Percentiles rank a stretch among this genome's conserved stretches.
phyloP scores from a whole-genome alignment of 2,329 filamentous ascomycete species.

The Lachnellula occidentalis region DNA sequence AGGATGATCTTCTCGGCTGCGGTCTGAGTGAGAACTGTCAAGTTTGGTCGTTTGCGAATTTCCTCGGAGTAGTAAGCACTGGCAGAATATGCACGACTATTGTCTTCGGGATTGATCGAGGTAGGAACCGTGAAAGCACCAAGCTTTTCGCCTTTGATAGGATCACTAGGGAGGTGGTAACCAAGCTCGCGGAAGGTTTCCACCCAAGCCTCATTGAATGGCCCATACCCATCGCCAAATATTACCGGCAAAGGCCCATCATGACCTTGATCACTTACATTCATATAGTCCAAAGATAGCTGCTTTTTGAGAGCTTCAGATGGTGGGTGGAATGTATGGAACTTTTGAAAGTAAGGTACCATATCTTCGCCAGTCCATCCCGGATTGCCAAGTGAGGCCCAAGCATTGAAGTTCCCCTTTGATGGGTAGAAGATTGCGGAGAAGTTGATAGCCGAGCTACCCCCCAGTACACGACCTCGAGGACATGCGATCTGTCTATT shows the following conservation, averaged over 20 bases:
- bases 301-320: background rate
- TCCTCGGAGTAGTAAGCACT: constrained; percentile 15
- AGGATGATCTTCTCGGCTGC: constrained; percentile 72
- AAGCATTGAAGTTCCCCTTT: constrained; percentile 33
- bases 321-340: constrained; percentile 5
- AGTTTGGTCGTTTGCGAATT: constrained; percentile 42
- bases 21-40: constrained; percentile 76
- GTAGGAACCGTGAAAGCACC: constrained; percentile 1
- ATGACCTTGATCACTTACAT: constrained; percentile 6
- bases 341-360: constrained; percentile 33
- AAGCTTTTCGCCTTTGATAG: constrained; percentile 1
- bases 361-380: constrained; percentile 36
- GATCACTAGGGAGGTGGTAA: constrained; percentile 3
- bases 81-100: constrained; percentile 7
- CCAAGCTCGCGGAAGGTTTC: constrained; percentile 7
- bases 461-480: constrained; percentile 32
- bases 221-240: constrained; percentile 19
- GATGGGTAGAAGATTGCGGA: constrained; percentile 19
- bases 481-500: constrained; percentile 16
- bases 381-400: constrained; percentile 36
- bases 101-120: background rate
- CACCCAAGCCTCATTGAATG: constrained; percentile 10
- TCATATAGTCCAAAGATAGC: background rate
- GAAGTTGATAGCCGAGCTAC: constrained; percentile 34
- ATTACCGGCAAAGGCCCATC: constrained; percentile 11